These are phyloP conservation scores for Alternaria dauci DNA, from an alignment of 2,329 filamentous ascomycete genomes.

Conservation along the genomic window DNA sequence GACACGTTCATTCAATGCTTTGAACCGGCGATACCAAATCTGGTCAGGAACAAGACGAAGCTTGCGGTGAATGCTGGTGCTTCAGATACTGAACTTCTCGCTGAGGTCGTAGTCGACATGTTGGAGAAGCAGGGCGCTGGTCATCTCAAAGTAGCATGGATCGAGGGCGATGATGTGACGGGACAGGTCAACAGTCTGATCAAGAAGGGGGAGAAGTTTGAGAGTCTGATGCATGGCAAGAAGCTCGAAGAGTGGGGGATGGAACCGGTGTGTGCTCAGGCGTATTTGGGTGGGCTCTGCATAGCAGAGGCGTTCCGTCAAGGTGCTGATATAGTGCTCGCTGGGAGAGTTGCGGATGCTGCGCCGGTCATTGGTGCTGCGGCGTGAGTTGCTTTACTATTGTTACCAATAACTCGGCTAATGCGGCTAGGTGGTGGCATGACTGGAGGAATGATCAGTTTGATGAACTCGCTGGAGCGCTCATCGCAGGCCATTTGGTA, in stretches of 20 bases:
- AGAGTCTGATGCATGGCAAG: slow-evolving; percentile 52
- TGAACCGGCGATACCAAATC: slow-evolving; percentile 32
- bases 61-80: slow-evolving; percentile 64
- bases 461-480: slow-evolving; percentile 43
- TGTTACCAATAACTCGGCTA: slow-evolving; percentile 16
- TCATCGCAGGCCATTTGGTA: slow-evolving; percentile 54
- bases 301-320: slow-evolving; percentile 38
- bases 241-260: slow-evolving; percentile 46
- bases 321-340: slow-evolving; percentile 45
- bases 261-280: slow-evolving; percentile 31
- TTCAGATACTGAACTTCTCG: slow-evolving; percentile 57
- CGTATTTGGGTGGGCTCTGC: slow-evolving; percentile 27
- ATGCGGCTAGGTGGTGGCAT: slow-evolving; percentile 60
- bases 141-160: slow-evolving; percentile 33
- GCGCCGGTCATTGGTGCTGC: slow-evolving; percentile 58
- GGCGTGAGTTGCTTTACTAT: slow-evolving; percentile 35
- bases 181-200: slow-evolving; percentile 45
- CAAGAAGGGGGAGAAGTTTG: slow-evolving; percentile 47
- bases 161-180: slow-evolving; percentile 35
- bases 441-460: slow-evolving; percentile 55
- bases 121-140: slow-evolving; percentile 19
- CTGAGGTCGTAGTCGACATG: slow-evolving; percentile 23
- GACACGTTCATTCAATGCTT: slow-evolving; percentile 60
- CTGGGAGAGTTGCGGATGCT: slow-evolving; percentile 43
- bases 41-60: slow-evolving; percentile 44